phyloP scores from a whole-genome alignment of 306 rosid species.

The Chamaecrista fasciculata region DNA sequence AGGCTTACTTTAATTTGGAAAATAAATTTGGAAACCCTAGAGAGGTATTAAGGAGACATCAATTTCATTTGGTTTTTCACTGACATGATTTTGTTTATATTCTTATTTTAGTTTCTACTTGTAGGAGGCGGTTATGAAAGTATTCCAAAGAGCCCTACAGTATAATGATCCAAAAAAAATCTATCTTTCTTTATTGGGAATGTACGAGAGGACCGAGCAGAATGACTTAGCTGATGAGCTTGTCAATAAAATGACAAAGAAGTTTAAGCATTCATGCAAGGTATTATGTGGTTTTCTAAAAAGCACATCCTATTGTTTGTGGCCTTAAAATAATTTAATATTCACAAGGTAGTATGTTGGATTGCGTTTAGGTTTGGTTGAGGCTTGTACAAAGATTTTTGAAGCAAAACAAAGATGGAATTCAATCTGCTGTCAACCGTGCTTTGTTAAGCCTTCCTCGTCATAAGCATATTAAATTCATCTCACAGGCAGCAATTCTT shows the following conservation, averaged over 20 bases:
- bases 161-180: slow-evolving; percentile 75
- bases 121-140: slow-evolving; percentile 77
- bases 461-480: slow-evolving; percentile 75
- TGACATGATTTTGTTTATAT: slow-evolving; percentile 8
- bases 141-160: slow-evolving; percentile 79
- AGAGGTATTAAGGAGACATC: slow-evolving; percentile 48
- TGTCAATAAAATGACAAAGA: slow-evolving; percentile 72
- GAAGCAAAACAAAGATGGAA: slow-evolving; percentile 58
- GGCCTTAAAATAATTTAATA: neutral
- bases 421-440: slow-evolving; percentile 51
- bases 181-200: slow-evolving; percentile 74
- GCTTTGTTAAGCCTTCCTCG: slow-evolving; percentile 70
- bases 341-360: slow-evolving; percentile 6
- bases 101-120: slow-evolving; percentile 24
- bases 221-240: slow-evolving; percentile 72
- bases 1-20: slow-evolving; percentile 90
- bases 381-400: slow-evolving; percentile 60
- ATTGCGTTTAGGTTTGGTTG: slow-evolving; percentile 72
- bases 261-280: slow-evolving; percentile 91
- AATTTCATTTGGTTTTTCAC: slow-evolving; percentile 3
- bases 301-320: neutral
- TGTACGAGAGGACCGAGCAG: slow-evolving; percentile 85
- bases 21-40: slow-evolving; percentile 81
- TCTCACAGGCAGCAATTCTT: slow-evolving; percentile 81
- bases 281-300: slow-evolving; percentile 37